phyloP scores from a whole-genome alignment of 2,329 filamentous ascomycete genomes.

The Xylaria sp. region DNA sequence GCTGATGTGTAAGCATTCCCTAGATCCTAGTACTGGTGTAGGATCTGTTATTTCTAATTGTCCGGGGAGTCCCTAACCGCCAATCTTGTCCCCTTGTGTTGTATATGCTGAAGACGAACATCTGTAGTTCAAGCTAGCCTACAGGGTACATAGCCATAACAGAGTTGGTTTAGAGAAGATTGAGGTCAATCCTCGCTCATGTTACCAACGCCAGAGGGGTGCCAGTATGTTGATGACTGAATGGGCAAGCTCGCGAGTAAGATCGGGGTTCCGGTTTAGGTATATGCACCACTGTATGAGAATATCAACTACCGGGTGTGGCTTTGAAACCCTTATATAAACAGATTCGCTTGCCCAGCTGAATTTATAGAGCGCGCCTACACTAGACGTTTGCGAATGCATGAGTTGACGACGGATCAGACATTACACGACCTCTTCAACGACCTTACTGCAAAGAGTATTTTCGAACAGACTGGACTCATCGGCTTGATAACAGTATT shows the following conservation, averaged over 20 bases:
- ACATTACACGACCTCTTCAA: neutral
- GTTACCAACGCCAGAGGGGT: neutral
- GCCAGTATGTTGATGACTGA: neutral
- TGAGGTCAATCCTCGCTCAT: neutral
- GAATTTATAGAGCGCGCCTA: neutral
- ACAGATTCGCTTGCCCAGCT: neutral
- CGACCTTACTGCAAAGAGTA: neutral
- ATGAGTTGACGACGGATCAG: neutral
- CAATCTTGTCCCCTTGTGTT: neutral
- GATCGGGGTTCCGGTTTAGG: neutral
- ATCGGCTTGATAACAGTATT: neutral
- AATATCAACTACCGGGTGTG: constrained; percentile 13
- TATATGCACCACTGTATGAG: constrained; percentile 8
- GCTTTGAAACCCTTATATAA: constrained; percentile 18
- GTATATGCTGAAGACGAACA: neutral
- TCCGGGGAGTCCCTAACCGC: neutral
- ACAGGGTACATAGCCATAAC: neutral
- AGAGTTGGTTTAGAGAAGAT: neutral
- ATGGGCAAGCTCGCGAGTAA: neutral
- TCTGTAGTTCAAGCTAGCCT: neutral
- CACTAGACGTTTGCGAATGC: neutral
- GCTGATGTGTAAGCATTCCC: constrained; percentile 18
- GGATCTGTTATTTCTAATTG: constrained; percentile 20
- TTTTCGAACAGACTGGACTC: neutral
- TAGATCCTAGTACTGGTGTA: constrained; percentile 4